Evolutionary conservation across 208 protist genomes (phyloP).

Genomic region (Leishmania turanica): DNA sequence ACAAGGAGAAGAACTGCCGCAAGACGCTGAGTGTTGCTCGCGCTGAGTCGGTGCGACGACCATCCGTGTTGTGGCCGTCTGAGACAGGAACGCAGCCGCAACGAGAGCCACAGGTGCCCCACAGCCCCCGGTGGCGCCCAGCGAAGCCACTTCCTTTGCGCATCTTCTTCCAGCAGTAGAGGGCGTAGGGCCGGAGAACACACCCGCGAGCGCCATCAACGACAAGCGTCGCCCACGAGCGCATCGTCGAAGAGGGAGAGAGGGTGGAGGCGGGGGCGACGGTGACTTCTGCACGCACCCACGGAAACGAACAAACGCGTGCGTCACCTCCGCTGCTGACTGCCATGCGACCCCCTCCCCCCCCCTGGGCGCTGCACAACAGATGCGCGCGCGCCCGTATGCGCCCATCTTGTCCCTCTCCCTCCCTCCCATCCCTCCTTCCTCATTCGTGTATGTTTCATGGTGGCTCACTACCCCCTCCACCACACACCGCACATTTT

Average conservation of each 20-base stretch:
- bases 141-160: not conserved
- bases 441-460: not conserved
- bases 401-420: not conserved
- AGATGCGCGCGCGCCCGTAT: not conserved
- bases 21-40: not conserved
- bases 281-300: not conserved
- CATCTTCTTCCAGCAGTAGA: slow-evolving; percentile 11
- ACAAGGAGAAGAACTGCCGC: slow-evolving; percentile 37
- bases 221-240: not conserved
- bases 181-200: not conserved
- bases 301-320: not conserved
- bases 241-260: not conserved
- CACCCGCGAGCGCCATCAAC: not conserved
- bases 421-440: not conserved
- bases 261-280: no score
- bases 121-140: not conserved
- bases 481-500: no score
- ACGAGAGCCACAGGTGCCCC: not conserved
- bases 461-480: no score
- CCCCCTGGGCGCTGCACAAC: not conserved
- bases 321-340: not conserved
- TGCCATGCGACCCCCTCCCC: not conserved
- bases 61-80: not conserved
- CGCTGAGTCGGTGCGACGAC: not conserved
- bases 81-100: not conserved